phyloP scores from a whole-genome alignment of 768 basidiomycete genomes.

The Ephemerocybe angulata region DNA sequence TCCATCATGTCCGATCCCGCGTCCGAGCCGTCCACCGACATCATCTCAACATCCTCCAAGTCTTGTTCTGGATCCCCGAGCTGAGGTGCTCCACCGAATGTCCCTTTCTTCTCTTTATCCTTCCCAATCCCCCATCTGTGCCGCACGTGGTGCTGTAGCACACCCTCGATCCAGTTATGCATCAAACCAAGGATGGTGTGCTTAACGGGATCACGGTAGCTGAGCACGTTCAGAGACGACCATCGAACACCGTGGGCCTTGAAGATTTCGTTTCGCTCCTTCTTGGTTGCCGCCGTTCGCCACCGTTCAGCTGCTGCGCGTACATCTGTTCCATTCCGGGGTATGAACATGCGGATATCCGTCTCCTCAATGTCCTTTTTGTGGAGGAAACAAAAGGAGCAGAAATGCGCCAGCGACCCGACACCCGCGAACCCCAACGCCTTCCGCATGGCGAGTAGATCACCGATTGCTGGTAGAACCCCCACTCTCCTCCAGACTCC shows the following conservation, averaged over 20 bases:
- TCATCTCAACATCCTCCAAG: no score
- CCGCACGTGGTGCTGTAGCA: conserved; percentile 4
- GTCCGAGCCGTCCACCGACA: no score
- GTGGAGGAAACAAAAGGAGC: conserved; percentile 16
- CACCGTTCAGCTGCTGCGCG: conserved; percentile 5
- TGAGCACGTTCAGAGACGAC: conserved; percentile 17
- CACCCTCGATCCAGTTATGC: conserved; percentile 24
- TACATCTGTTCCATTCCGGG: not conserved
- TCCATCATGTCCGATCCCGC: no score
- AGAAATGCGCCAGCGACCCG: conserved; percentile 13
- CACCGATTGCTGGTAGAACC: conserved; percentile 16
- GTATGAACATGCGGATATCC: not conserved
- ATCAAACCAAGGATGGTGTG: conserved; percentile 21
- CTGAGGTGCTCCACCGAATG: not conserved
- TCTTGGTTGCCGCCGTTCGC: conserved; percentile 14
- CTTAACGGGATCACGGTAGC: conserved; percentile 19
- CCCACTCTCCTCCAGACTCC: conserved; percentile 15
- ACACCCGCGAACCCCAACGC: conserved; percentile 17
- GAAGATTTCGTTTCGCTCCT: conserved; percentile 9
- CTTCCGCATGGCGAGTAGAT: conserved; percentile 20
- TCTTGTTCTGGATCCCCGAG: not conserved
- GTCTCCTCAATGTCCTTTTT: not conserved
- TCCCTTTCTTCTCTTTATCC: not conserved
- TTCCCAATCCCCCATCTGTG: not conserved
- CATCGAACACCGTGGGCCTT: conserved; percentile 17